Conservation (phyloP, 208 protist species). For the Trypanosomatidae sp. region DNA sequence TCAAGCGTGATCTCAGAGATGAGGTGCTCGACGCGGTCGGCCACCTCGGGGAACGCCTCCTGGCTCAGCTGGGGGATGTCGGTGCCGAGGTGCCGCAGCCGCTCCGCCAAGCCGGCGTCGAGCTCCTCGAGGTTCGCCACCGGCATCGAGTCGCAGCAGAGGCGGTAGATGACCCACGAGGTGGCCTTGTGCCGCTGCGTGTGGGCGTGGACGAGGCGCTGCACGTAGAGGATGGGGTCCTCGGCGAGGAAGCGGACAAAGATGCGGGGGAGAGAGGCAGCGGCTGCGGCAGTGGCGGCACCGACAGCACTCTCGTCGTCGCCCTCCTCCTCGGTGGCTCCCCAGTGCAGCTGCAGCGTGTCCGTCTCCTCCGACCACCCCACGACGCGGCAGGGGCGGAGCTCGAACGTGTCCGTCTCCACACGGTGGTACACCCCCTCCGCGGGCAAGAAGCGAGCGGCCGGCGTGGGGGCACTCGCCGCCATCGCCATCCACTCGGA, state of each 20-base stretch:
- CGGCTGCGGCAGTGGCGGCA: background rate
- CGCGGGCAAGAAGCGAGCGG: slow-evolving; percentile 76
- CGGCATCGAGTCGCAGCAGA: slow-evolving; percentile 94
- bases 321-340: slow-evolving; percentile 17
- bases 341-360: slow-evolving; percentile 74
- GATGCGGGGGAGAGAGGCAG: slow-evolving; percentile 65
- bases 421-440: slow-evolving; percentile 61
- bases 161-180: slow-evolving; percentile 89
- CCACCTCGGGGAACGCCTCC: slow-evolving; percentile 70
- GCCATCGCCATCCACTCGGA: slow-evolving; percentile 93
- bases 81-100: slow-evolving; percentile 77
- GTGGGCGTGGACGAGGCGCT: slow-evolving; percentile 83
- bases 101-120: slow-evolving; percentile 54
- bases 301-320: background rate
- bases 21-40: slow-evolving; percentile 66
- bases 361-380: slow-evolving; percentile 74
- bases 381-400: slow-evolving; percentile 86
- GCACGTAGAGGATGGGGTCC: slow-evolving; percentile 89
- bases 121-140: slow-evolving; percentile 67
- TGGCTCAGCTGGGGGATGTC: slow-evolving; percentile 83
- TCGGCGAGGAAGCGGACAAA: slow-evolving; percentile 90
- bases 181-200: slow-evolving; percentile 83
- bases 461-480: slow-evolving; percentile 25
- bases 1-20: slow-evolving; percentile 86
- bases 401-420: slow-evolving; percentile 38